phyloP scores from a whole-genome alignment of 371 early-diverging fungal species.

The Sporodiniella umbellata region DNA sequence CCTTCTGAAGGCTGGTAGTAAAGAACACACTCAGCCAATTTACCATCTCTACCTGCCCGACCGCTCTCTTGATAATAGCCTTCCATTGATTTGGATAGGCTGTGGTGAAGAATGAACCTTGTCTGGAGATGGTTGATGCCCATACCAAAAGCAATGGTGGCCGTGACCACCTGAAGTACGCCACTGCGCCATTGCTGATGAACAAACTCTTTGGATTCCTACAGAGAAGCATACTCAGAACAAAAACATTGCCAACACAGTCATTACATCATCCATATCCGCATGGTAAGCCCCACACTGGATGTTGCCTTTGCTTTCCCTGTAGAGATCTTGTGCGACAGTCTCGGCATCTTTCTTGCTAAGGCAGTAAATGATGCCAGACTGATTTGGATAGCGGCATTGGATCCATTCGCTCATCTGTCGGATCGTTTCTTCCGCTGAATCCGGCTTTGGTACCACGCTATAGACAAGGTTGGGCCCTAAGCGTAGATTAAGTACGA shows the following conservation, averaged over 20 bases:
- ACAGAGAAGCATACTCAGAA: neutral
- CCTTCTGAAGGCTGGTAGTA: conserved; percentile 71
- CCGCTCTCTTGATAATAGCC: conserved; percentile 95
- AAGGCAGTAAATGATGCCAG: conserved; percentile 87
- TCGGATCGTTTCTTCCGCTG: conserved; percentile 51
- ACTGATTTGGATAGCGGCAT: conserved; percentile 48
- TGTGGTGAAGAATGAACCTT: conserved; percentile 84
- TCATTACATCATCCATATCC: conserved; percentile 70
- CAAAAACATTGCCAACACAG: neutral
- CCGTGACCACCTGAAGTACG: conserved; percentile 72
- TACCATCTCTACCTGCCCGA: conserved; percentile 80
- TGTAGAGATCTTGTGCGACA: conserved; percentile 56
- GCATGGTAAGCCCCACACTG: conserved; percentile 77
- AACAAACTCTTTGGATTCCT: conserved; percentile 63
- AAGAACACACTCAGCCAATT: conserved; percentile 70
- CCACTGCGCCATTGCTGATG: conserved; percentile 75
- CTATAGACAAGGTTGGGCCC: conserved; percentile 70
- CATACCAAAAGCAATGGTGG: conserved; percentile 88
- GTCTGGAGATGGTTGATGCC: conserved; percentile 88
- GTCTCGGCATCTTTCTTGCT: conserved; percentile 76
- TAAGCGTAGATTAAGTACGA: conserved; percentile 7
- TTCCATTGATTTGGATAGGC: conserved; percentile 83
- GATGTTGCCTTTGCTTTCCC: conserved; percentile 49
- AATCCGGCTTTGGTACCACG: conserved; percentile 60
- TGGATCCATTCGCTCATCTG: conserved; percentile 66